Evolutionary conservation across 1,139 yeast genomes (phyloP).

Genomic region (Hansenula lynferdii): DNA sequence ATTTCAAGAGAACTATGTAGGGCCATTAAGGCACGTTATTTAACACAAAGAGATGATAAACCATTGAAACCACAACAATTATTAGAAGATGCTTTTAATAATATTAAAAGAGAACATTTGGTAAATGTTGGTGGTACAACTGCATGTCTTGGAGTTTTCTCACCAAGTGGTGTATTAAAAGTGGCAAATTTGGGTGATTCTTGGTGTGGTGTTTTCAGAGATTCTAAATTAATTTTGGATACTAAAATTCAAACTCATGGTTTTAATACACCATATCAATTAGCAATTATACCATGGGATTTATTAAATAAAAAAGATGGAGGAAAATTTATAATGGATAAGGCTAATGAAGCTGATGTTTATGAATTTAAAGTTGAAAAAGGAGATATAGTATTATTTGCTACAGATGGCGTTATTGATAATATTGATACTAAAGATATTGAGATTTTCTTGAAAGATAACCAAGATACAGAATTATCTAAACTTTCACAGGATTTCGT

Average conservation of each 20-base stretch:
- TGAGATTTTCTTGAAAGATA: constrained; percentile 51
- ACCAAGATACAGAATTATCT: constrained; percentile 34
- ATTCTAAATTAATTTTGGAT: constrained; percentile 55
- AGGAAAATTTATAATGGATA: constrained; percentile 52
- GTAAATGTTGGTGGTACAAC: constrained; percentile 96
- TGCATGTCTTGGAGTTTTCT: constrained; percentile 76
- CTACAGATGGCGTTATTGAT: constrained; percentile 94
- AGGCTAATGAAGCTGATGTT: constrained; percentile 42
- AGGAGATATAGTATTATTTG: constrained; percentile 75
- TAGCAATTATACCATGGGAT: constrained; percentile 74
- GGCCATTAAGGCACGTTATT: constrained; percentile 29
- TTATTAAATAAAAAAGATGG: constrained; percentile 38
- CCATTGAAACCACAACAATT: constrained; percentile 41
- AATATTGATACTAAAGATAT: constrained; percentile 75
- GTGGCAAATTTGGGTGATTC: constrained; percentile 92
- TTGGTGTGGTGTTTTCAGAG: constrained; percentile 84
- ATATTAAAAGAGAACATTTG: constrained; percentile 46
- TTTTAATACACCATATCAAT: constrained; percentile 88
- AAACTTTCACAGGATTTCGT: constrained; percentile 57
- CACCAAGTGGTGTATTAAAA: constrained; percentile 47
- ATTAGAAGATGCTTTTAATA: constrained; percentile 49
- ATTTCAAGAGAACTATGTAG: constrained; percentile 66
- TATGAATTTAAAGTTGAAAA: constrained; percentile 42
- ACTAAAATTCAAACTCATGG: constrained; percentile 81
- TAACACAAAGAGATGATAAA: constrained; percentile 9